Evolutionary conservation across 2,329 filamentous ascomycete species (phyloP).

Genomic region (Nothopassalora personata): DNA sequence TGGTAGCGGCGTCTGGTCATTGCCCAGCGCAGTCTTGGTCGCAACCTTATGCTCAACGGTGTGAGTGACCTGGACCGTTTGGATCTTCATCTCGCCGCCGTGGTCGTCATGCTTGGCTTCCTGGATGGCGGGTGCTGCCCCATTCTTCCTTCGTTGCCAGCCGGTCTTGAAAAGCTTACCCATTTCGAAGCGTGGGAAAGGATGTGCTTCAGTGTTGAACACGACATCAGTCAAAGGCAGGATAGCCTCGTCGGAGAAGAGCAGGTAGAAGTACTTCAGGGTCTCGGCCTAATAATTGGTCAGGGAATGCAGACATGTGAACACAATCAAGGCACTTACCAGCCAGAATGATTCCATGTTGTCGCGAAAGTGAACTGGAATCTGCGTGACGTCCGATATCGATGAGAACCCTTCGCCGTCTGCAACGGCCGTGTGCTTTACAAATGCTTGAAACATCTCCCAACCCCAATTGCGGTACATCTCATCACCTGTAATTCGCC

Average conservation of each 20-base stretch:
- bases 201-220: constrained; percentile 93
- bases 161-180: constrained; percentile 71
- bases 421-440: constrained; percentile 74
- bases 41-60: constrained; percentile 14
- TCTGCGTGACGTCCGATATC: constrained; percentile 64
- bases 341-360: constrained; percentile 99
- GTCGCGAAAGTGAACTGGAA: constrained; percentile 67
- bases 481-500: constrained; percentile 86
- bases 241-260: constrained; percentile 80
- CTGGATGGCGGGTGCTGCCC: not conserved
- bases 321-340: constrained; percentile 47
- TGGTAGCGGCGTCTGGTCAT: not conserved
- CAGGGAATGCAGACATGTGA: not conserved
- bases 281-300: constrained; percentile 67
- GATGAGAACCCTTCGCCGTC: constrained; percentile 79
- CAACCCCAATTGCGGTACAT: constrained; percentile 95
- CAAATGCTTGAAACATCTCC: constrained; percentile 94
- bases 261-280: constrained; percentile 92
- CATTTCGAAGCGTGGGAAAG: constrained; percentile 80
- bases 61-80: constrained; percentile 21
- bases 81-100: constrained; percentile 10
- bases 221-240: constrained; percentile 82
- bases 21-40: not conserved
- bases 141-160: constrained; percentile 63
- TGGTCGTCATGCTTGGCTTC: constrained; percentile 9